Conservation (phyloP, 1,284 basidiomycete species). For the Ustilago loliicola region DNA sequence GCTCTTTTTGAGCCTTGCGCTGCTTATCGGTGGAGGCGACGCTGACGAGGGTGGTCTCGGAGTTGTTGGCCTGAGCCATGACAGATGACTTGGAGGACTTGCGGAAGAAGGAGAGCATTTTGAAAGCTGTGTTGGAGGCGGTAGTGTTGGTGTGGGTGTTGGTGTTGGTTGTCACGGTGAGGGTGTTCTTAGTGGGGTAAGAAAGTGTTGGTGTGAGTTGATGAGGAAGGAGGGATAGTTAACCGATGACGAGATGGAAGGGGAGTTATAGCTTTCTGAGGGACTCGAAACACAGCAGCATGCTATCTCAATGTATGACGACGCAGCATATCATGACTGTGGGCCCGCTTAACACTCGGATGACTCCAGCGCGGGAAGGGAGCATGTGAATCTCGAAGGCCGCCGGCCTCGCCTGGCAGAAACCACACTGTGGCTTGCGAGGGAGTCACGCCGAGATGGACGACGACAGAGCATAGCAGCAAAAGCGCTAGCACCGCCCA, state of each 20-base stretch:
- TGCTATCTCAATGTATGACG: too few relatives aligned
- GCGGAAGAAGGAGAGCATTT: slow-evolving; percentile 47
- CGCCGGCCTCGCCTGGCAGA: neutral
- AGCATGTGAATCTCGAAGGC: neutral
- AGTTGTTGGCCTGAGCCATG: slow-evolving; percentile 38
- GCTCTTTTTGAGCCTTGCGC: slow-evolving; percentile 22
- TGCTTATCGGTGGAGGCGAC: neutral
- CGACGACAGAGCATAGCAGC: neutral
- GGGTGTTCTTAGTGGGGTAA: neutral
- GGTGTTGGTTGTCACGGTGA: slow-evolving; percentile 6
- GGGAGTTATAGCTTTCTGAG: slow-evolving; percentile 1
- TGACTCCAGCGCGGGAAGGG: neutral
- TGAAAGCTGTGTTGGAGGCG: slow-evolving; percentile 12
- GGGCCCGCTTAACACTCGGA: neutral
- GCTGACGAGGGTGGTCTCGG: slow-evolving; percentile 41
- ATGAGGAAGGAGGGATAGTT: neutral
- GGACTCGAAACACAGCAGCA: neutral
- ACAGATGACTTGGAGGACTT: slow-evolving; percentile 22
- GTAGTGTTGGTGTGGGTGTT: slow-evolving; percentile 6
- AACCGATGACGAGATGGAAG: neutral
- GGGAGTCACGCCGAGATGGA: neutral
- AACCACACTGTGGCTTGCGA: neutral
- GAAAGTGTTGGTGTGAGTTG: neutral
- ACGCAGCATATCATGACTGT: too few relatives aligned
- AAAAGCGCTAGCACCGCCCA: neutral